phyloP scores from a whole-genome alignment of 768 basidiomycete species.

The Boletus bicolor region DNA sequence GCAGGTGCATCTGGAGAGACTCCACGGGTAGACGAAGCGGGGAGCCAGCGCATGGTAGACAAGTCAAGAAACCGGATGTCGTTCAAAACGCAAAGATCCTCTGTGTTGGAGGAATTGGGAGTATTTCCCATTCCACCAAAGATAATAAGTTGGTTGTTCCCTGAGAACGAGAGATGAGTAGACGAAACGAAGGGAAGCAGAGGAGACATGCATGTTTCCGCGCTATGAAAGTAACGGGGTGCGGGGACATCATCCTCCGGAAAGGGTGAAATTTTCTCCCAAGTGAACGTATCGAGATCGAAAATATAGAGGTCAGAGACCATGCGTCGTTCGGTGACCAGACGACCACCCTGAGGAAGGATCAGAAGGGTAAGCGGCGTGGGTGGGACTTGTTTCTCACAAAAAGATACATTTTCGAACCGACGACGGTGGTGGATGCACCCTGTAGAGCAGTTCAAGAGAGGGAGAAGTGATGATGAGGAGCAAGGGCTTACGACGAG shows the following conservation, averaged over 20 bases:
- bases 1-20: slow-evolving; percentile 36
- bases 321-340: slow-evolving; percentile 85
- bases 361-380: background rate
- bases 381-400: slow-evolving; percentile 40
- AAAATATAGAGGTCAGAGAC: slow-evolving; percentile 89
- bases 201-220: slow-evolving; percentile 65
- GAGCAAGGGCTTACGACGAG: slow-evolving; percentile 64
- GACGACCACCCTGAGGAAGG: slow-evolving; percentile 70
- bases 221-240: slow-evolving; percentile 92
- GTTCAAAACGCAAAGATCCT: slow-evolving; percentile 87
- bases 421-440: slow-evolving; percentile 87
- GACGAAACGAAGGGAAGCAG: background rate
- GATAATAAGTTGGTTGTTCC: slow-evolving; percentile 87
- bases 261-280: slow-evolving; percentile 65
- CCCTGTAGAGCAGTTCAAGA: slow-evolving; percentile 49
- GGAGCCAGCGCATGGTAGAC: slow-evolving; percentile 65
- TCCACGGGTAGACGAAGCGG: slow-evolving; percentile 33
- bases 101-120: slow-evolving; percentile 63
- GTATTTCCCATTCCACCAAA: slow-evolving; percentile 95
- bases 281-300: slow-evolving; percentile 75
- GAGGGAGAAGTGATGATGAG: background rate
- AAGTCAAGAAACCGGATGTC: slow-evolving; percentile 92
- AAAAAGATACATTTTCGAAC: slow-evolving; percentile 86
- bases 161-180: slow-evolving; percentile 30
- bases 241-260: slow-evolving; percentile 71